phyloP scores from a whole-genome alignment of 1,284 basidiomycete genomes.

The Marasmius sp. region DNA sequence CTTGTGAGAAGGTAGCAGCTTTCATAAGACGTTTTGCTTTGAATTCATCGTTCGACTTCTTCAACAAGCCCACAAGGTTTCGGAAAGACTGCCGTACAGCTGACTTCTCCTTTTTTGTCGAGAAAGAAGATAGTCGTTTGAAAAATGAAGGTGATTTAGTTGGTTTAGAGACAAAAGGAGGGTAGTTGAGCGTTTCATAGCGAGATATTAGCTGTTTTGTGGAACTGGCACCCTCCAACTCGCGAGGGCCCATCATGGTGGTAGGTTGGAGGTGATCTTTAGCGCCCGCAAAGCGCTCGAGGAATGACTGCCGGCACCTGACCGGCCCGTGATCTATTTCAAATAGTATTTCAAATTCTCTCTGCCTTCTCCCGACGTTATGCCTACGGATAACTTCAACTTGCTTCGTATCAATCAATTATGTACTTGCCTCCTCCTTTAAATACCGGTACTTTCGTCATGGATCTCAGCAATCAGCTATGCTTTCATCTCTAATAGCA shows the following conservation, averaged over 20 bases:
- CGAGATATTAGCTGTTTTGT: conserved; percentile 41
- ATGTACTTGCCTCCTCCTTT: not conserved
- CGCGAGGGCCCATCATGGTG: conserved; percentile 19
- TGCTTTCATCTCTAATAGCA: not conserved
- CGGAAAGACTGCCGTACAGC: conserved; percentile 66
- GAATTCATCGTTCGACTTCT: conserved; percentile 42
- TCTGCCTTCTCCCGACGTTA: not conserved
- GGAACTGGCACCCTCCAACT: conserved; percentile 24
- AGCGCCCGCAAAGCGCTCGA: not conserved
- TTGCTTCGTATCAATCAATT: too few species aligned
- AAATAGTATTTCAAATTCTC: not conserved
- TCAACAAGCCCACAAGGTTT: conserved; percentile 65
- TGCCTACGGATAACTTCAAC: too few species aligned
- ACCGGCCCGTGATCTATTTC: not conserved
- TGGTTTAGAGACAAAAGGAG: conserved; percentile 13
- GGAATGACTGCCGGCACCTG: not conserved
- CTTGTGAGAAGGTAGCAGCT: not conserved
- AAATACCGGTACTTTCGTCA: not conserved
- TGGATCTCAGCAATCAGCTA: not conserved
- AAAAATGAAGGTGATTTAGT: conserved; percentile 9
- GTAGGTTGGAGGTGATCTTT: not conserved
- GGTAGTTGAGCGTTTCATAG: conserved; percentile 37
- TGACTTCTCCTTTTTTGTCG: conserved; percentile 42
- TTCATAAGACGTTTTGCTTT: conserved; percentile 1
- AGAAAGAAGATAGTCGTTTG: not conserved